Evolutionary conservation across 2,329 filamentous ascomycete genomes (phyloP), one percentile per base, ranked within the genome.

Genomic region (Trichoderma sp.): DNA sequence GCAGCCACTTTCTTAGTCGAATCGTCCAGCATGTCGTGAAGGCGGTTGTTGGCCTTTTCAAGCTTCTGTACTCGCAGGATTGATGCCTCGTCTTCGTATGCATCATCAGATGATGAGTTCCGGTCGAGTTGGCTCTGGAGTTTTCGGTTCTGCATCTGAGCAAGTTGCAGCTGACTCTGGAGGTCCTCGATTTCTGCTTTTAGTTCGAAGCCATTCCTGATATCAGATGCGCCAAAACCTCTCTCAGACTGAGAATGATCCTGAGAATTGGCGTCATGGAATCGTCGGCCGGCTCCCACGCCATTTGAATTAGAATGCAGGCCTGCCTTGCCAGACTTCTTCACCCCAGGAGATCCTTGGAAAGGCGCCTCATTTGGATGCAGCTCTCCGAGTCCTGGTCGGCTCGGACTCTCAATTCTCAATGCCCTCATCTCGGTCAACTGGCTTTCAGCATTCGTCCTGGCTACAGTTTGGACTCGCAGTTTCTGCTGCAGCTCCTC

Each of bases 11-110:
- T 98, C 87, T 94, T 96, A 21, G 93, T 89, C 3, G 96, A 98
- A 83, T 98, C 95, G 83, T 98, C 96, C 6, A 98, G 92, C 90
- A 97, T 94, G 77, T 97, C 95, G 81, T 98, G 96, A 16, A 98
- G 89, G 75, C 95, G 92, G 83, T 90, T 95, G 84, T 98, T 98
- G 82, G 94, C 96, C 79, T 95, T 92, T 84, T 98, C 96, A 6
- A 98, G 89, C 85, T 98, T 96, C 82, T 97, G 93, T 80, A 98
- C 93, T 18, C 97, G 92, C 73, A 93, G 90, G 65, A 93, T 83
- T 2, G 94, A 96, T 1, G 94, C 94, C 79, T 92, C 96, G 62
- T 97, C 92, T 56, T 96, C 93, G 75, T 91, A 82, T 83, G 87
- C 91, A 45, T 94, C 92, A 29, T 89, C 85, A n/a, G 69, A 65